phyloP scores from a whole-genome alignment of 75 land plant genomes.

The Pinus taeda region DNA sequence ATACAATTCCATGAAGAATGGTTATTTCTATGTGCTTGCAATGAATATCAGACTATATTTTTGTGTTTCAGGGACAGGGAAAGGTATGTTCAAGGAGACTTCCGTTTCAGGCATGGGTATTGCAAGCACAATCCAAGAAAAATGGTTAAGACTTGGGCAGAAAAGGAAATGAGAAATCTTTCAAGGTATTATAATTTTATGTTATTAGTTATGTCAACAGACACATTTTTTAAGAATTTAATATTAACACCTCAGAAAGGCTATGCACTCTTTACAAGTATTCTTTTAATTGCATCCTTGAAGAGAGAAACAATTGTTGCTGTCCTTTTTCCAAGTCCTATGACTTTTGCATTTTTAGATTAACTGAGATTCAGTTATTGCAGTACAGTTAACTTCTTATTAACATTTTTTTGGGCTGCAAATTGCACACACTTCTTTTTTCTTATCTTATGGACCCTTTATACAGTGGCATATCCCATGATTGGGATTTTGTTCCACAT shows the following conservation, averaged over 20 bases:
- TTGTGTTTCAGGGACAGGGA: constrained; percentile 75
- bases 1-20: background rate
- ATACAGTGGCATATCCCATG: background rate
- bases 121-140: constrained; percentile 94
- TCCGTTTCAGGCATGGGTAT: constrained; percentile 89
- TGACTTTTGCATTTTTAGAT: background rate
- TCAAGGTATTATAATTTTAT: constrained; percentile 42
- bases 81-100: constrained; percentile 98
- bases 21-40: background rate
- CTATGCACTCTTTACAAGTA: too few species aligned
- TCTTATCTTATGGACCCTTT: background rate
- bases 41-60: background rate
- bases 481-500: too few species aligned
- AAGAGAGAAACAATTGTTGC: too few species aligned
- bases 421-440: background rate
- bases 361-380: background rate
- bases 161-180: constrained; percentile 96
- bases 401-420: background rate
- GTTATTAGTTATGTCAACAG: background rate
- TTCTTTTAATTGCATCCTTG: too few species aligned
- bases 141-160: constrained; percentile 99
- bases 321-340: background rate
- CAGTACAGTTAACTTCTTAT: background rate
- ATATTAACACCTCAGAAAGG: too few species aligned
- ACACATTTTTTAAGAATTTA: background rate